Evolutionary conservation across 1,284 basidiomycete species (phyloP).

Genomic region (Ceratobasidium papillatum): DNA sequence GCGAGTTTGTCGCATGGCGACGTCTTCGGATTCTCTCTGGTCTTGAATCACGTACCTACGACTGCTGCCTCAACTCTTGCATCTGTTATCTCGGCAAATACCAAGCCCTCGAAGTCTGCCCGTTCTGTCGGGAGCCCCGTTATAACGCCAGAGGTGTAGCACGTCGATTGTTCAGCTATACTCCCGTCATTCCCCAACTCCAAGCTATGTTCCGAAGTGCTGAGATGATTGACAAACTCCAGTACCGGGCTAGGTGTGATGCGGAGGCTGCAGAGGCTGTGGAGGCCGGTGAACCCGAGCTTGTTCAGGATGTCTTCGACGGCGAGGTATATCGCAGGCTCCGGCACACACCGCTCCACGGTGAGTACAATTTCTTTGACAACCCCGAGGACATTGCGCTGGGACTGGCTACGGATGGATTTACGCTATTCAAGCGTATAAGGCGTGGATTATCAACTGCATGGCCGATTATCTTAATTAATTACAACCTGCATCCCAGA

Average conservation of each 20-base stretch:
- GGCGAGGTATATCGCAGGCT: slow-evolving; percentile 48
- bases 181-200: slow-evolving; percentile 53
- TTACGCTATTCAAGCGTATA: slow-evolving; percentile 49
- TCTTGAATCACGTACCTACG: slow-evolving; percentile 23
- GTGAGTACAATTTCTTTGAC: slow-evolving; percentile 49
- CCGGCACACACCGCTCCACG: slow-evolving; percentile 44
- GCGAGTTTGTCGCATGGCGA: slow-evolving; percentile 23
- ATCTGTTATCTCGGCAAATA: slow-evolving; percentile 51
- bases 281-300: background rate
- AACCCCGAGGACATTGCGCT: slow-evolving; percentile 51
- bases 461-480: slow-evolving; percentile 26
- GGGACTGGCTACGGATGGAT: slow-evolving; percentile 50
- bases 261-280: background rate
- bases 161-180: slow-evolving; percentile 48
- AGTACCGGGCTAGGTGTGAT: slow-evolving; percentile 46
- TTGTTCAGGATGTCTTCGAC: slow-evolving; percentile 53
- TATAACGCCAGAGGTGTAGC: slow-evolving; percentile 46
- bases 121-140: slow-evolving; percentile 50
- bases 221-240: slow-evolving; percentile 45
- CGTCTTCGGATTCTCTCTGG: slow-evolving; percentile 31
- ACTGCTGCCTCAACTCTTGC: slow-evolving; percentile 56
- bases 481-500: slow-evolving; percentile 19
- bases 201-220: slow-evolving; percentile 48
- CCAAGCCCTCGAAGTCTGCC: slow-evolving; percentile 48
- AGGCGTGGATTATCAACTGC: slow-evolving; percentile 36